phyloP scores from a whole-genome alignment of 2,329 filamentous ascomycete genomes.

The Lithohypha guttulata region DNA sequence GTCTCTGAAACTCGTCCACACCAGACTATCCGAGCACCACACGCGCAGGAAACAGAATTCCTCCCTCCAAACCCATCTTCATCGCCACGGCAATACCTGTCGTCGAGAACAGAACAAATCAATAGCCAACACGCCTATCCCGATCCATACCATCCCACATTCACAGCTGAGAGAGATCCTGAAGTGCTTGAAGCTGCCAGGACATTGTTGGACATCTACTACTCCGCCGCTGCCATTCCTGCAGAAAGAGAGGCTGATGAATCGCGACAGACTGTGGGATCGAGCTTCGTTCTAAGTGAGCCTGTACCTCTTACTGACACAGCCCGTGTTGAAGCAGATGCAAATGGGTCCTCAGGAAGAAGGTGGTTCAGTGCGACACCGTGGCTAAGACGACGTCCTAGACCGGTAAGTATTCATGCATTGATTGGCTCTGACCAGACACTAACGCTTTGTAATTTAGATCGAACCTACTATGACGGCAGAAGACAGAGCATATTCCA shows the following conservation, averaged over 20 bases:
- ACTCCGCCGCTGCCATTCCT: neutral
- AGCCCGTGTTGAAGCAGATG: no score
- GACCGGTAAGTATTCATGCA: neutral
- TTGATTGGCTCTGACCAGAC: neutral
- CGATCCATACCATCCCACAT: neutral
- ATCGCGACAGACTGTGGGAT: neutral
- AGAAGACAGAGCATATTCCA: slow-evolving; percentile 22
- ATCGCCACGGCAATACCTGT: no score
- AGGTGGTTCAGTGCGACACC: no score
- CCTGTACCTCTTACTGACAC: no score
- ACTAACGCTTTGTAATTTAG: neutral
- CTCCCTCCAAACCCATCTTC: no score
- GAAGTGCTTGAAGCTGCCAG: neutral
- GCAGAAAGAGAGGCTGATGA: neutral
- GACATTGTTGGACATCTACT: neutral
- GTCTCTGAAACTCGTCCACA: neutral
- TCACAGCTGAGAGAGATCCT: neutral
- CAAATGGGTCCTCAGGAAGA: no score
- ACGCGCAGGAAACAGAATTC: neutral
- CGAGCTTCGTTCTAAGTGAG: no score
- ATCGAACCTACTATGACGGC: slow-evolving; percentile 25
- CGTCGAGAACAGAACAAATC: neutral
- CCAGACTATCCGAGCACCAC: neutral
- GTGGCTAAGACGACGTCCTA: neutral
- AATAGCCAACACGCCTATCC: neutral